Conservation (phyloP, 768 basidiomycete genomes). For the Xerocomellus amylosporus region DNA sequence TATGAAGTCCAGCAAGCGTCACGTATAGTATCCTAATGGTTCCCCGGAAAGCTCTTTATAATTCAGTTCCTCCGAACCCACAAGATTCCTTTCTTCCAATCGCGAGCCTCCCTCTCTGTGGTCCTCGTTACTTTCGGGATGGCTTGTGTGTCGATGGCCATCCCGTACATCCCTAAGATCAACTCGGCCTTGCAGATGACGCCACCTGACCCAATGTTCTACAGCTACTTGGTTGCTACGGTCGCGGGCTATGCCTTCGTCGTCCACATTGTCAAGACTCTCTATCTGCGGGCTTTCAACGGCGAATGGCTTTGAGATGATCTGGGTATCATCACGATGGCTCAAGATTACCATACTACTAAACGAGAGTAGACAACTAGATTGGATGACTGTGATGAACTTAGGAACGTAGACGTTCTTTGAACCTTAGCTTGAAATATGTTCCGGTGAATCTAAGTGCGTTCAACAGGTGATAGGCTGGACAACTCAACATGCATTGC, state of each 20-base stretch:
- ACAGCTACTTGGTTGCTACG: slow-evolving; percentile 24
- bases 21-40: background rate
- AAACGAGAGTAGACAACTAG: background rate
- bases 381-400: background rate
- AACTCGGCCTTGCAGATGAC: slow-evolving; percentile 27
- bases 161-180: slow-evolving; percentile 33
- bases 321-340: background rate
- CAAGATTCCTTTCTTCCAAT: slow-evolving; percentile 33
- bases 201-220: slow-evolving; percentile 30
- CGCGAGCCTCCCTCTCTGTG: slow-evolving; percentile 29
- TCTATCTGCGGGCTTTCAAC: slow-evolving; percentile 28
- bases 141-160: slow-evolving; percentile 33
- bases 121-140: slow-evolving; percentile 31
- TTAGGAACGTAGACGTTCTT: background rate
- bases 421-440: background rate
- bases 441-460: background rate
- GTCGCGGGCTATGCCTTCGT: slow-evolving; percentile 24
- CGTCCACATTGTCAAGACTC: slow-evolving; percentile 26
- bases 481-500: too few relatives aligned
- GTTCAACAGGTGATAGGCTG: background rate
- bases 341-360: background rate
- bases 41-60: slow-evolving; percentile 26
- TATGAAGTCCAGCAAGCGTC: slow-evolving; percentile 3
- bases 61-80: slow-evolving; percentile 33
- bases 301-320: slow-evolving; percentile 30